These are phyloP conservation scores for Achaetomiella virescens DNA, from an alignment of 495 filamentous ascomycete genomes.

Conservation along the genomic window DNA sequence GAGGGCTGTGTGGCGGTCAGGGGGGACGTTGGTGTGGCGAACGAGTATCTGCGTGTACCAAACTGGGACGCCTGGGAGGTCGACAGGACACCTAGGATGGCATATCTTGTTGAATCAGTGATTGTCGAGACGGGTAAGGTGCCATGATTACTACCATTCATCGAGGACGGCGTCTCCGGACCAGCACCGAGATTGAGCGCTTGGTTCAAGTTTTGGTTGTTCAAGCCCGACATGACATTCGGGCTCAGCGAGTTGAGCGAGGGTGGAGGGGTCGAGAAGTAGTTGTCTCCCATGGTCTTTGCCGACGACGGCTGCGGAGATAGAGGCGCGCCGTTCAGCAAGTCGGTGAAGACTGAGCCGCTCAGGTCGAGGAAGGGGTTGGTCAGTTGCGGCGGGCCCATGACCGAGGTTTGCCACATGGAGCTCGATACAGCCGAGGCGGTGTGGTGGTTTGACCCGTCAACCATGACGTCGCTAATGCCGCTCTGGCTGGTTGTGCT, in stretches of 20 bases:
- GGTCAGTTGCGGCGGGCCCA: constrained; percentile 53
- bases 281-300: constrained; percentile 47
- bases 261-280: constrained; percentile 57
- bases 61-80: constrained; percentile 64
- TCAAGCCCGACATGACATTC: constrained; percentile 44
- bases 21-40: constrained; percentile 59
- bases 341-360: constrained; percentile 52
- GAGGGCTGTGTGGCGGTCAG: constrained; percentile 48
- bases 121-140: constrained; percentile 60
- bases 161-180: constrained; percentile 64
- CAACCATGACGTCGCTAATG: constrained; percentile 87
- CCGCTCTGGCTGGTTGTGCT: constrained; percentile 88
- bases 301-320: constrained; percentile 56
- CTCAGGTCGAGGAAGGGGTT: constrained; percentile 57
- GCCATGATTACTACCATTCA: constrained; percentile 55
- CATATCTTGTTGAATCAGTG: constrained; percentile 87
- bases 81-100: constrained; percentile 69
- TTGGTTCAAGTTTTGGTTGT: constrained; percentile 50
- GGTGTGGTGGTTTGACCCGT: constrained; percentile 62
- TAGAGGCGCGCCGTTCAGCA: constrained; percentile 52
- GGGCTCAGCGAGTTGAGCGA: constrained; percentile 60
- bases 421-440: constrained; percentile 41
- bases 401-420: constrained; percentile 63
- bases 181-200: constrained; percentile 54
- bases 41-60: constrained; percentile 72